Conservation (phyloP, 148 eudicot species). For the Rhododendron ferrugineum region DNA sequence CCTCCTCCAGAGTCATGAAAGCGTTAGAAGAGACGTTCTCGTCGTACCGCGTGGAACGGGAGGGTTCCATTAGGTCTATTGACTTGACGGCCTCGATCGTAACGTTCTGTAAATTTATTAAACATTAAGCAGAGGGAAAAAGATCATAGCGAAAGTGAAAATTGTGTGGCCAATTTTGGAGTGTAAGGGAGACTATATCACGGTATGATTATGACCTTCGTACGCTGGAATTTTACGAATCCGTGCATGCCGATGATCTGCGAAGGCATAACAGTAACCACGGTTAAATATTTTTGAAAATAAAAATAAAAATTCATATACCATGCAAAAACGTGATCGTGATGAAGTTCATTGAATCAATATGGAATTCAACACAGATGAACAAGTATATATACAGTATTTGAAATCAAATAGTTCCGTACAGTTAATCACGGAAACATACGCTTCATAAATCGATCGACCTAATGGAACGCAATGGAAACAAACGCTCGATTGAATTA, state of each 20-base stretch:
- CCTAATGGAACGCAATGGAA: background rate
- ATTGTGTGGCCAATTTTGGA: background rate
- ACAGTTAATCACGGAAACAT: background rate
- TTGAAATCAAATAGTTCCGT: background rate
- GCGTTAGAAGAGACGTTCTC: conserved; percentile 27
- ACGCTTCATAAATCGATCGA: background rate
- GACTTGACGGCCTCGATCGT: conserved; percentile 33
- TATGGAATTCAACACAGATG: background rate
- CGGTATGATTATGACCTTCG: conserved; percentile 16
- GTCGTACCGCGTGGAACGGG: conserved; percentile 45
- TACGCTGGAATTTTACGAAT: conserved; percentile 4
- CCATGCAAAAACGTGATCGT: background rate
- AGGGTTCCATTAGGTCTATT: conserved; percentile 37
- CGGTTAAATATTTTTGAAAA: no score
- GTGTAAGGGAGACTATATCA: background rate
- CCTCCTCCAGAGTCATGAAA: conserved; percentile 29
- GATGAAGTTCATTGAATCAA: background rate
- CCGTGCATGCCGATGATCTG: conserved; percentile 44
- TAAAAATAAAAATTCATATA: background rate
- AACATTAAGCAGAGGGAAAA: background rate
- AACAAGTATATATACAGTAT: background rate
- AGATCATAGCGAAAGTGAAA: background rate
- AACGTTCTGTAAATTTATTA: conserved; percentile 16
- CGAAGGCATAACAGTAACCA: background rate
- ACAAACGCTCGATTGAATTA: background rate